Evolutionary conservation across 768 basidiomycete genomes (phyloP).

Genomic region (Termitomyces bulborhizus): DNA sequence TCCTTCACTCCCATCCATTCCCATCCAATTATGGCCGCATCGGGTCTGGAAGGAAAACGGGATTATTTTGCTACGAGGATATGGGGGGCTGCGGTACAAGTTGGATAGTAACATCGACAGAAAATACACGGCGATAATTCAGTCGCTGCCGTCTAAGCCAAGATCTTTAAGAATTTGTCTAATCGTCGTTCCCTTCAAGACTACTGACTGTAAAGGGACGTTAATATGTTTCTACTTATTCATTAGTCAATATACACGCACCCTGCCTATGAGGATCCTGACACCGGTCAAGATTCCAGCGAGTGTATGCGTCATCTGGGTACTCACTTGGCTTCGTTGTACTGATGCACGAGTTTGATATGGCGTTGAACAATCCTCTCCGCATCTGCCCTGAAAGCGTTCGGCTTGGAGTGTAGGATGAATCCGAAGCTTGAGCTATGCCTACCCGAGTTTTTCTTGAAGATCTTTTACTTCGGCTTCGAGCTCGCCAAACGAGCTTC

Average conservation of each 20-base stretch:
- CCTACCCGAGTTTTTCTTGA: slow-evolving; percentile 24
- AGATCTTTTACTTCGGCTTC: slow-evolving; percentile 21
- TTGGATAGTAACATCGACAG: slow-evolving; percentile 29
- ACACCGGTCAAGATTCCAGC: neutral
- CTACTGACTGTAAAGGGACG: slow-evolving; percentile 50
- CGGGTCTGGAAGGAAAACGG: neutral
- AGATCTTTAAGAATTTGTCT: slow-evolving; percentile 70
- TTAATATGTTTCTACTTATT: neutral
- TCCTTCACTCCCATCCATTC: slow-evolving; percentile 35
- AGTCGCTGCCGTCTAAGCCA: slow-evolving; percentile 57
- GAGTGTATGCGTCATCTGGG: slow-evolving; percentile 1
- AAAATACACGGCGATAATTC: slow-evolving; percentile 4
- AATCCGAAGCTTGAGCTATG: neutral
- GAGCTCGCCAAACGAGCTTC: slow-evolving; percentile 20
- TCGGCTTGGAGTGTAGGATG: neutral
- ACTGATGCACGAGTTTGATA: slow-evolving; percentile 66
- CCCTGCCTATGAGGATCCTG: slow-evolving; percentile 77
- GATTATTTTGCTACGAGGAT: slow-evolving; percentile 17
- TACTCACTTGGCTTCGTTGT: slow-evolving; percentile 73
- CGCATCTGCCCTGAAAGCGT: slow-evolving; percentile 19
- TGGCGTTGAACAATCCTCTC: slow-evolving; percentile 44
- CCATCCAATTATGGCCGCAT: slow-evolving; percentile 50
- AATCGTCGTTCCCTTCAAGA: slow-evolving; percentile 61
- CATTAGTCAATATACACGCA: slow-evolving; percentile 20
- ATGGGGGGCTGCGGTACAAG: slow-evolving; percentile 44